Conservation (phyloP, 331 rosid genomes). For the Malus hybrid region DNA sequence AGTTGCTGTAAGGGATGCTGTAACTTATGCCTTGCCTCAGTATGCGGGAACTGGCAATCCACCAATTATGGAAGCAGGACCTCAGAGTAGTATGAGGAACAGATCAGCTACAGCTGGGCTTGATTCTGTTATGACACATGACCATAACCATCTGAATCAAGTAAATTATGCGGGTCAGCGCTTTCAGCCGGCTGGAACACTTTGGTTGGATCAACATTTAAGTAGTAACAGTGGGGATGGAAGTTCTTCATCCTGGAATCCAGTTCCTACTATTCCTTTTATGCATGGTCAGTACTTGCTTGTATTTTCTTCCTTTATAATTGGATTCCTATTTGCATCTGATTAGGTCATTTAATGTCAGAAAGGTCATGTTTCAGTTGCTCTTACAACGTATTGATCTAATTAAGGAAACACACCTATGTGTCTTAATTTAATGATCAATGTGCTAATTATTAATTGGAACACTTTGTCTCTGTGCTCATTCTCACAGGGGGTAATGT, state of each 20-base stretch:
- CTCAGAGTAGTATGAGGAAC: conserved; percentile 45
- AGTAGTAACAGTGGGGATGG: conserved; percentile 45
- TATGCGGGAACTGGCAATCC: conserved; percentile 38
- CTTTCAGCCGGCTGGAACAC: conserved; percentile 62
- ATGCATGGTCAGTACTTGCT: conserved; percentile 44
- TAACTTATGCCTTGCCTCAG: conserved; percentile 47
- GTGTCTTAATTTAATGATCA: background rate
- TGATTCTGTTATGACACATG: conserved; percentile 58
- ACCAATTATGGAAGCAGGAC: conserved; percentile 53
- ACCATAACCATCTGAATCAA: conserved; percentile 55
- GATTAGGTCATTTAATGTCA: background rate
- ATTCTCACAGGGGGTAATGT: conserved; percentile 38
- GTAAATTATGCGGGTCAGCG: conserved; percentile 72
- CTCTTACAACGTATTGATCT: background rate
- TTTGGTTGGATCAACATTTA: conserved; percentile 78
- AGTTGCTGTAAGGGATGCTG: conserved; percentile 49
- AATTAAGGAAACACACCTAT: background rate
- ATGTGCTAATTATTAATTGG: conserved; percentile 6
- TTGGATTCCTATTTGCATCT: background rate
- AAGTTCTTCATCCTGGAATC: conserved; percentile 66
- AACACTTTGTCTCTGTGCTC: background rate
- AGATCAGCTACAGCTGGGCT: conserved; percentile 37
- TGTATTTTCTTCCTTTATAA: background rate
- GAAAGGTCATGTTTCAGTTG: background rate
- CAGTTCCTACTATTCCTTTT: conserved; percentile 45